A percentile compares a stretch with the other conserved stretches of the same genome.
phyloP scores from a whole-genome alignment of 2,329 filamentous ascomycete genomes.

The Biscogniauxia sp. region DNA sequence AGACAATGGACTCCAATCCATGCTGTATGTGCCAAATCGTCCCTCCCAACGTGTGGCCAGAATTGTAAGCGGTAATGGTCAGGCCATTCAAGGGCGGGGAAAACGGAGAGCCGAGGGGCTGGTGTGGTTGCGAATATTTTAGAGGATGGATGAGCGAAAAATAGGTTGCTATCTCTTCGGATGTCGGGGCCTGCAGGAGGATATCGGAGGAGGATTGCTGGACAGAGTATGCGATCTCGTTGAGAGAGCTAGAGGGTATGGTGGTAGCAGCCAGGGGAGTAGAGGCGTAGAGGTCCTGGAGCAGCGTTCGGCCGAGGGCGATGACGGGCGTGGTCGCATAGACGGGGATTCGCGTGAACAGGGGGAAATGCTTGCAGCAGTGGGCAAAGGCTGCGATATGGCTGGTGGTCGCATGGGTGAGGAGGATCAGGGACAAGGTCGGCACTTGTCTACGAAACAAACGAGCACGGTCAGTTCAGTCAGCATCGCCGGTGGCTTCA shows the following conservation, averaged over 20 bases:
- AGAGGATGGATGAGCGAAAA: slow-evolving; percentile 88
- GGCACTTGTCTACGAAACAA: slow-evolving; percentile 68
- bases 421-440: slow-evolving; percentile 86
- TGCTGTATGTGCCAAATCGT: slow-evolving; percentile 99
- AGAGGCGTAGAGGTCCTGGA: slow-evolving; percentile 90
- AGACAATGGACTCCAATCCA: slow-evolving; percentile 93
- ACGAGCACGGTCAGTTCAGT: not conserved
- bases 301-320: slow-evolving; percentile 82
- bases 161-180: slow-evolving; percentile 88
- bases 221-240: slow-evolving; percentile 56
- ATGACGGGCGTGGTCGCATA: slow-evolving; percentile 95
- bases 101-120: slow-evolving; percentile 81
- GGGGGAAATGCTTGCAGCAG: slow-evolving; percentile 93
- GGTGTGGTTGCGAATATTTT: slow-evolving; percentile 95
- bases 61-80: slow-evolving; percentile 94
- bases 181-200: slow-evolving; percentile 67
- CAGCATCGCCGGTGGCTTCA: slow-evolving; percentile 22
- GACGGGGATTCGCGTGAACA: slow-evolving; percentile 87
- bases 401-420: slow-evolving; percentile 89
- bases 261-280: slow-evolving; percentile 84
- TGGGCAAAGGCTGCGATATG: slow-evolving; percentile 94
- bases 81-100: slow-evolving; percentile 87
- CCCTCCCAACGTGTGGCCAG: slow-evolving; percentile 90
- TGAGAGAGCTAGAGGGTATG: slow-evolving; percentile 71
- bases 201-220: slow-evolving; percentile 55